Evolutionary conservation across 345 rosid genomes (phyloP), one percentile per base, ranked within the genome.

Genomic region (Eucalyptus microcorys): DNA sequence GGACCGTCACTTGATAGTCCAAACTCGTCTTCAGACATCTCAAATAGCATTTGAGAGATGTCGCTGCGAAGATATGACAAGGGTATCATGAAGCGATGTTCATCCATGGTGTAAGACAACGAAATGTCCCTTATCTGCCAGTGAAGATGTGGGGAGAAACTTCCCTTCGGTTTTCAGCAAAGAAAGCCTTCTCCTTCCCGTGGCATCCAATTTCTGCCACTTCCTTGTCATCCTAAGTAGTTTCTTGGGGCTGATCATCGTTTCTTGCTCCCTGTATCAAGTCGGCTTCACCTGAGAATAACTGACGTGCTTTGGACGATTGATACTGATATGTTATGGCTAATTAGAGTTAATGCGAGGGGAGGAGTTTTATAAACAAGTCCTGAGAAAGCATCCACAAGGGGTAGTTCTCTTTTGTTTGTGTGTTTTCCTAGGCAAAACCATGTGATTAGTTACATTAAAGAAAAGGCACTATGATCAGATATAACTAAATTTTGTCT

Each of bases 61-160:
- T 15, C n/a, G 4, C 14, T 86, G 71, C 16, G 49, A 19, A 90
- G 90, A 90, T 86, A 87, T 10, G 83, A 48, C 76, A 89, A 37
- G 42, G 93, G 92, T 40, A 90, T 17, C 53, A 87, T 10, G 68
- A 90, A 88, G n/a, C 88, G 42, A 32, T 26, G 85, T 19, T 43
- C 61, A 40, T 90, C 90, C 7, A 26, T 53, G 3, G 91, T 87
- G 52, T 88, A 88, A n/a, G 19, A 91, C 89, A 48, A 87, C 89
- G 89, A 92, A 93, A 86, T 92, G 92, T 22, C 93, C 91, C 68
- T 91, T 91, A 32, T 86, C 68, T 16, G 71, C 90, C 32, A 42
- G 40, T 12, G 87, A 55, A 59, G 90, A 48, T 80, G 37, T 50
- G 45, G 83, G 14, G 45, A 71, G 45, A 71, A 37, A 71, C 83